phyloP scores from a whole-genome alignment of 2,329 filamentous ascomycete species.

The Epichloe gansuensis region DNA sequence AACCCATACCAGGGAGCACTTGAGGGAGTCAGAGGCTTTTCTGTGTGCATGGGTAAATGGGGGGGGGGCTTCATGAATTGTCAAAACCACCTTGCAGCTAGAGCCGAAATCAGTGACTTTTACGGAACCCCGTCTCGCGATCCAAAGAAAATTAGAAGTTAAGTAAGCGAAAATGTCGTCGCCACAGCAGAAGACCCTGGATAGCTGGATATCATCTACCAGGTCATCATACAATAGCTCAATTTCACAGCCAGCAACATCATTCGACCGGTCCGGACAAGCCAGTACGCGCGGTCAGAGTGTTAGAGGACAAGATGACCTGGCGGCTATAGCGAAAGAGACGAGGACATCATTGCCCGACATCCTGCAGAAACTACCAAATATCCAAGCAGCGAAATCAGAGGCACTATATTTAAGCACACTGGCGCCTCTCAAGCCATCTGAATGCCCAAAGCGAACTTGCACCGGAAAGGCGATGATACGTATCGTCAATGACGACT shows the following conservation, averaged over 20 bases:
- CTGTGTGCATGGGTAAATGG: no score
- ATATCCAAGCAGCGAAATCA: conserved; percentile 24
- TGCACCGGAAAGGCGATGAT: conserved; percentile 22
- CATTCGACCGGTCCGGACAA: background rate
- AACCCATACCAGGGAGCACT: background rate
- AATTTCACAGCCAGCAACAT: conserved; percentile 6
- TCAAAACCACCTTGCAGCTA: background rate
- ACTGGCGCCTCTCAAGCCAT: conserved; percentile 25
- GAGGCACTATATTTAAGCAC: conserved; percentile 23
- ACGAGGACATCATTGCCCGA: conserved; percentile 33
- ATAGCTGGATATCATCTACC: conserved; percentile 15
- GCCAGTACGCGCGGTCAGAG: background rate
- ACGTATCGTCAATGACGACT: conserved; percentile 42
- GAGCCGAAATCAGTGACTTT: background rate
- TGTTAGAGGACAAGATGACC: conserved; percentile 10
- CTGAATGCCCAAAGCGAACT: conserved; percentile 29
- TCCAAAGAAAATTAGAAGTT: no score
- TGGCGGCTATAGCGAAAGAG: conserved; percentile 32
- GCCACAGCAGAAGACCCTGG: conserved; percentile 15
- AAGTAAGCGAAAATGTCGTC: conserved; percentile 1
- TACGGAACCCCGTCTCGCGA: no score
- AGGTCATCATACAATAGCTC: conserved; percentile 2
- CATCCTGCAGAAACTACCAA: conserved; percentile 31
- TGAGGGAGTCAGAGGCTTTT: background rate
- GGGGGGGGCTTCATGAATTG: no score